Percentiles rank a stretch among this genome's conserved stretches.
phyloP scores from a whole-genome alignment of 495 filamentous ascomycete species.

The Xylaria bambusicola region DNA sequence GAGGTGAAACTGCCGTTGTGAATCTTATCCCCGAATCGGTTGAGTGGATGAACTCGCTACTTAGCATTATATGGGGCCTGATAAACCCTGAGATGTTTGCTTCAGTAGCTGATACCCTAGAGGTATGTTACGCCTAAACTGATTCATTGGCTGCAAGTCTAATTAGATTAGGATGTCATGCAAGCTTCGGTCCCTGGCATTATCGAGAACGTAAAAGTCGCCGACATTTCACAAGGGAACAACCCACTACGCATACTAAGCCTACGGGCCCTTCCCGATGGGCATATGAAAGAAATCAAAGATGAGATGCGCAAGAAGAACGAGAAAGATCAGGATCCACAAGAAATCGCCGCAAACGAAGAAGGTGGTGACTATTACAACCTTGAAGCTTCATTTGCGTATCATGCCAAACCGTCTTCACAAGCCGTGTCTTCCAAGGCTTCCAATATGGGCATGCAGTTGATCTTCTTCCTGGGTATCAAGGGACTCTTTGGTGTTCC shows the following conservation, averaged over 20 bases:
- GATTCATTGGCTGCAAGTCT: constrained; percentile 51
- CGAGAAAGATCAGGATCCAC: constrained; percentile 76
- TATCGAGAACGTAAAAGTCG: constrained; percentile 93
- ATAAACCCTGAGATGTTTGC: constrained; percentile 93
- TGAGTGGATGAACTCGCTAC: constrained; percentile 85
- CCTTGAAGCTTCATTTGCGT: constrained; percentile 88
- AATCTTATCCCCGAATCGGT: constrained; percentile 93
- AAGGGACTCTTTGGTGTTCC: constrained; percentile 86
- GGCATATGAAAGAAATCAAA: constrained; percentile 77
- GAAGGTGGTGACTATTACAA: constrained; percentile 95
- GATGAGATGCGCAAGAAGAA: constrained; percentile 75
- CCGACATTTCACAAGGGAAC: constrained; percentile 89
- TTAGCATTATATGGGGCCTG: constrained; percentile 81
- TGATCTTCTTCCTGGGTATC: constrained; percentile 90
- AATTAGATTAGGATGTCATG: constrained; percentile 75
- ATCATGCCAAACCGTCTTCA: constrained; percentile 77
- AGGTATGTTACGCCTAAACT: constrained; percentile 27
- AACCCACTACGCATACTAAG: constrained; percentile 91
- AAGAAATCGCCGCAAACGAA: constrained; percentile 86
- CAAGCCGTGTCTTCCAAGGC: constrained; percentile 74
- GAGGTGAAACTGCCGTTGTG: constrained; percentile 76
- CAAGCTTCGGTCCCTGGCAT: constrained; percentile 86
- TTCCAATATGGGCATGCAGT: constrained; percentile 90
- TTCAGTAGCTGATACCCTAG: constrained; percentile 54
- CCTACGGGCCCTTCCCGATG: constrained; percentile 81